Evolutionary conservation across 2,329 filamentous ascomycete species (phyloP), one percentile per base, ranked within the genome.

Genomic region (Ceratocystis cacaofunesta): DNA sequence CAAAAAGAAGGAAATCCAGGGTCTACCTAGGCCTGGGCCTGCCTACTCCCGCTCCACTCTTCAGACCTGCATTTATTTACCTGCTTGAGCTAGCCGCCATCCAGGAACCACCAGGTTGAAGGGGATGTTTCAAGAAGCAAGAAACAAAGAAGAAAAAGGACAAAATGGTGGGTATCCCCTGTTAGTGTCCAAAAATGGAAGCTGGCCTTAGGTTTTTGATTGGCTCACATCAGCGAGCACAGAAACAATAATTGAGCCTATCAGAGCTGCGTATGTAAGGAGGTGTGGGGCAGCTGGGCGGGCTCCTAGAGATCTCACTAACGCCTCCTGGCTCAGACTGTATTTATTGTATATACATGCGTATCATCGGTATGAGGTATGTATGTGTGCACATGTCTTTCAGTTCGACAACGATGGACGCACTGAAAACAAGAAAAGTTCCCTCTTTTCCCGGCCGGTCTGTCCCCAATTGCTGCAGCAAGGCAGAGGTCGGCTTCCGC

Each of bases 101-200:
- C 36, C 57, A 28, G 32, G 32, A 61, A 43, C 58, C 30, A 44
- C 43, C 36, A 61, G 43, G 32, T 25, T 22, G 15, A 61, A 44
- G n/a, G 28, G 36, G n/a, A 61, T 36, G 58, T 61, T 44, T 41
- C 58, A 61, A 61, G 17, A 48, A 8, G 19, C 46, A 48, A 52
- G n/a, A 19, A 22, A 52, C 36, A 52, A 19, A 22, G 22, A 52
- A 25, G 3, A 52, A 52, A 52, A 52, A 25, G 48, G 22, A 19
- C 22, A 22, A 22, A 19, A 52, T 12, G n/a, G 25, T n/a, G n/a
- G n/a, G 1, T 22, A 5, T 12, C 48, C 44, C n/a, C n/a, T 52
- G 48, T 52, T 22, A 52, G 4, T 62, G 61, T 66, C 65, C 61
- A 22, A 63, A 61, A 66, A 66, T 63, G 65, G 61, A 63, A 63